Conservation (phyloP, 768 basidiomycete species). For the Mycena kentingensis region DNA sequence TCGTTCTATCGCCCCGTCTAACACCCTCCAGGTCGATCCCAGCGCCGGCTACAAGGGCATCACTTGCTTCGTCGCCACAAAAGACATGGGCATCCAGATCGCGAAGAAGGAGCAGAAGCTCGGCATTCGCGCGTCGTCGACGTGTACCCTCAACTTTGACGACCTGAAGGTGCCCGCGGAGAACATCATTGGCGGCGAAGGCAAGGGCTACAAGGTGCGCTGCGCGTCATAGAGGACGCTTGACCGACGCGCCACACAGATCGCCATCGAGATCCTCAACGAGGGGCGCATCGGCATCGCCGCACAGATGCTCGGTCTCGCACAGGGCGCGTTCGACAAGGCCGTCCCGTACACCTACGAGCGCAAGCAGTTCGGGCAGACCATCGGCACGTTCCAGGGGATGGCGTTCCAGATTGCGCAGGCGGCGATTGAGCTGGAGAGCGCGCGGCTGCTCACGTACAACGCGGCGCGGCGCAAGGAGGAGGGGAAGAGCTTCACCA, state of each 20-base stretch:
- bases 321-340: slow-evolving; percentile 96
- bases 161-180: slow-evolving; percentile 81
- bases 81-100: slow-evolving; percentile 95
- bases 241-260: slow-evolving; percentile 39
- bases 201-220: slow-evolving; percentile 78
- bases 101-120: slow-evolving; percentile 99
- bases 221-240: not conserved
- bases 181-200: slow-evolving; percentile 90
- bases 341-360: slow-evolving; percentile 94
- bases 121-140: slow-evolving; percentile 94
- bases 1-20: not conserved
- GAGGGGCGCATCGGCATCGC: slow-evolving; percentile 98
- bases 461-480: slow-evolving; percentile 96
- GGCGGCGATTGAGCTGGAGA: slow-evolving; percentile 87
- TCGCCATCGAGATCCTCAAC: slow-evolving; percentile 95
- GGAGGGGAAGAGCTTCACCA: slow-evolving; percentile 81
- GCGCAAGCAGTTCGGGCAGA: slow-evolving; percentile 91
- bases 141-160: slow-evolving; percentile 93
- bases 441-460: slow-evolving; percentile 89
- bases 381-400: slow-evolving; percentile 93
- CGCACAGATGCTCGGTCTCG: slow-evolving; percentile 97
- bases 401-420: slow-evolving; percentile 95
- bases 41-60: slow-evolving; percentile 98
- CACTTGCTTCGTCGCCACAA: slow-evolving; percentile 94
- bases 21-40: slow-evolving; percentile 62